These are phyloP conservation scores for Aspergillus latus DNA, from an alignment of 2,329 filamentous ascomycete species.

Conservation along the genomic window DNA sequence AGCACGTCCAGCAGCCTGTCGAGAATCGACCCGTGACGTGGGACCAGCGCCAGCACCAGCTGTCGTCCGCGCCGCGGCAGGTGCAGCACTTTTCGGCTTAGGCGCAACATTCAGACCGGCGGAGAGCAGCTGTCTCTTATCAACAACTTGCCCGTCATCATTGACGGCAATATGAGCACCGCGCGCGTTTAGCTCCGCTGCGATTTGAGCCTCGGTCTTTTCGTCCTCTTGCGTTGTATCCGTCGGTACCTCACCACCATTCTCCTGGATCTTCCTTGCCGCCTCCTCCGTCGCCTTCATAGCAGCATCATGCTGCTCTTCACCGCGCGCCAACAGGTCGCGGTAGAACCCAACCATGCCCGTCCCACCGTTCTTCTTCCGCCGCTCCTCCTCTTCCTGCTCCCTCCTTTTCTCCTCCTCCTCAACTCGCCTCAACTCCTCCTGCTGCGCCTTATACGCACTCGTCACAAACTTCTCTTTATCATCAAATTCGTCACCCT, in stretches of 20 bases:
- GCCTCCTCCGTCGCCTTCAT: slow-evolving; percentile 55
- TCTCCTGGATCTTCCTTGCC: slow-evolving; percentile 34
- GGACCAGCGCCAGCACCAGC: slow-evolving; percentile 19
- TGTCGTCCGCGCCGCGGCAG: slow-evolving; percentile 21
- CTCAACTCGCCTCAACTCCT: slow-evolving; percentile 57
- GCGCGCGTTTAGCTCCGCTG: slow-evolving; percentile 53
- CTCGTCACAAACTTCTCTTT: slow-evolving; percentile 67
- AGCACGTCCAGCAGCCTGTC: slow-evolving; percentile 40
- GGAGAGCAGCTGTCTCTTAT: slow-evolving; percentile 62
- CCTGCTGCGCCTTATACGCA: slow-evolving; percentile 65
- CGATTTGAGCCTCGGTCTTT: slow-evolving; percentile 54
- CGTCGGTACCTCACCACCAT: slow-evolving; percentile 29
- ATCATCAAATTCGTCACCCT: slow-evolving; percentile 66
- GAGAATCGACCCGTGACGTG: slow-evolving; percentile 24
- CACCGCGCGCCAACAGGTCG: slow-evolving; percentile 58
- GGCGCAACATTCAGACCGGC: slow-evolving; percentile 62
- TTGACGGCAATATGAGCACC: slow-evolving; percentile 58
- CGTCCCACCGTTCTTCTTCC: slow-evolving; percentile 47
- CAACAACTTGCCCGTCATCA: slow-evolving; percentile 64
- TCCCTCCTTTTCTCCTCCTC: slow-evolving; percentile 61
- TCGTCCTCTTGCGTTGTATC: slow-evolving; percentile 34
- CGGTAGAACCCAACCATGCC: slow-evolving; percentile 64
- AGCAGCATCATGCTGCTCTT: slow-evolving; percentile 57
- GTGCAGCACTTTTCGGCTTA: slow-evolving; percentile 47
- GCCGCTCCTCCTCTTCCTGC: slow-evolving; percentile 52